Conservation (phyloP, 768 basidiomycete species). For the Lactarius quietus region DNA sequence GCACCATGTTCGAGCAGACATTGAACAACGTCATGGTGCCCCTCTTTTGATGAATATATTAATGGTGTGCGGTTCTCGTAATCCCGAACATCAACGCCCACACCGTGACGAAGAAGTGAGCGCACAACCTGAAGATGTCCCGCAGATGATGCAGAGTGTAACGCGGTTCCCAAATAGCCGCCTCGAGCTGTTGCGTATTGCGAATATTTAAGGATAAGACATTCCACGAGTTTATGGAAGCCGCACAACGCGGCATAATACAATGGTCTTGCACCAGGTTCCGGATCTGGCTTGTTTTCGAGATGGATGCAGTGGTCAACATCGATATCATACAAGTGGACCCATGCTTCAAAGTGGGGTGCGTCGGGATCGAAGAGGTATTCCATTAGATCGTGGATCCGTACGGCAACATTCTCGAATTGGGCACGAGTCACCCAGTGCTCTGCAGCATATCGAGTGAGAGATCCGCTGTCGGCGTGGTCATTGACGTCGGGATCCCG, state of each 20-base stretch:
- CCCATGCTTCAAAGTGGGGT: background rate
- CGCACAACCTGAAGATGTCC: background rate
- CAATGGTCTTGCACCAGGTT: background rate
- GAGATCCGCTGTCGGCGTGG: background rate
- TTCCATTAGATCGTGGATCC: background rate
- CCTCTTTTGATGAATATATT: background rate
- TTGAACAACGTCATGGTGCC: background rate
- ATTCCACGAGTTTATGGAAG: background rate
- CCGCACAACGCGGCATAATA: background rate
- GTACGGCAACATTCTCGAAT: background rate
- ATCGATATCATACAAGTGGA: background rate
- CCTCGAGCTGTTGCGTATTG: background rate
- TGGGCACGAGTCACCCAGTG: background rate
- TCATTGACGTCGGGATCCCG: background rate
- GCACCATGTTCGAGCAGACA: background rate
- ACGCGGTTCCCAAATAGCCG: background rate
- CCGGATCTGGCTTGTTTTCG: background rate
- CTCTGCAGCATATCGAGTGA: background rate
- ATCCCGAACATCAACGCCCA: too few relatives aligned
- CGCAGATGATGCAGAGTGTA: background rate
- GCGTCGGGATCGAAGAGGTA: background rate
- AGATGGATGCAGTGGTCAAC: too few relatives aligned
- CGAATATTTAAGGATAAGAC: background rate
- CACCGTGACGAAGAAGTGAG: too few relatives aligned
- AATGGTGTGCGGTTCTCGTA: too few relatives aligned